Base-by-base conservation (phyloP, 2,329 filamentous ascomycete genomes). In the Botrytis sinoallii region DNA sequence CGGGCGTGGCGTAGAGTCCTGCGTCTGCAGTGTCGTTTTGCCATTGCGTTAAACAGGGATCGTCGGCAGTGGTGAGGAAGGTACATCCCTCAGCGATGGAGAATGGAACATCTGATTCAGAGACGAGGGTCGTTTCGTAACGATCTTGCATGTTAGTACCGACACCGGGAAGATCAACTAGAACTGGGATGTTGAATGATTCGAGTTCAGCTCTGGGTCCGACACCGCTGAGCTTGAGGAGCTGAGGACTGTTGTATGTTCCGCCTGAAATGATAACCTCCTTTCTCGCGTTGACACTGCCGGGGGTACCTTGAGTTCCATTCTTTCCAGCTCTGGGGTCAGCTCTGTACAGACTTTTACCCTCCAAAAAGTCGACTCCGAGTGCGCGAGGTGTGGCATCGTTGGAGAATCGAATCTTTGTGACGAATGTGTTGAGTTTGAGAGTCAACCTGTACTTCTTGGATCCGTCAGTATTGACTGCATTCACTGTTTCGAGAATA, bases 131-230 rank as follows among this genome's bases (percentile, higher is more conserved):
- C 65, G 86, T 83, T 79, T 86, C 86, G 79, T 87, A 74, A 25
- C 68, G 86, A 75, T 91, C 88, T 79, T 87, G 84, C 1, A 90
- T 82, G 81, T 91, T 90, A 44, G 83, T 84, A 48, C 89, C 90
- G 25, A 92, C 89, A 20, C 92, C 89, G 0, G 88, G 89, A 1
- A 89, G 83, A 78, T 91, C 85, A 7, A 72, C 88, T 44, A 90
- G 76, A 7, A 89, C 83, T 4, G 83, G 80, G 74, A 91, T 89
- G 44, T 82, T 80, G 77, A 86, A 77, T 35, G 75, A 76, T 46
- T 78, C 40, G 14, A 85, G 81, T 77, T 85, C 83, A 4, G 74
- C 79, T n/a, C 76, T 78, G 16, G 83, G 82, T 1, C 85, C 85
- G 32, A 86, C 78, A 35, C 85, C 85, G 48, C 82, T 84, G 20